These are phyloP conservation scores for Fusarium coicis DNA, from an alignment of 2,329 filamentous ascomycete genomes.

Conservation along the genomic window DNA sequence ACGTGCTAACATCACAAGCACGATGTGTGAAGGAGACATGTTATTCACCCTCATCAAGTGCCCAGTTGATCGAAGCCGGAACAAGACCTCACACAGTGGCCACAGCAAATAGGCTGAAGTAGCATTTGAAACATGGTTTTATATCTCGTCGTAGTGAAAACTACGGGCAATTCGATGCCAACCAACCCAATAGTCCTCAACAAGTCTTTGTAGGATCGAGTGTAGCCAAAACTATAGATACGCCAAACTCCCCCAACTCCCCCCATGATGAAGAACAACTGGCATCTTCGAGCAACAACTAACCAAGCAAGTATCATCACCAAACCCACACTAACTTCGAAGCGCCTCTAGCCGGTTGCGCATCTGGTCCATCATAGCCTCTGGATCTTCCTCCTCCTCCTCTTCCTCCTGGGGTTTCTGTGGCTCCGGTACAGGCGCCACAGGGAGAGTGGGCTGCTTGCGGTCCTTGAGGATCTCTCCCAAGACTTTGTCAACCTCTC, in stretches of 20 bases:
- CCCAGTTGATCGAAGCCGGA: neutral
- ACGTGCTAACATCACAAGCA: neutral
- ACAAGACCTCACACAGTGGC: no score
- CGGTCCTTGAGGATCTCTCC: constrained; percentile 89
- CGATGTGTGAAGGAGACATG: neutral
- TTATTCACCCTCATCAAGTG: neutral
- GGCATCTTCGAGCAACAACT: constrained; percentile 6
- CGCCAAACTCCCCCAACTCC: constrained; percentile 38
- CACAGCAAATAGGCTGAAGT: neutral
- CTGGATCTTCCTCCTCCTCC: constrained; percentile 80
- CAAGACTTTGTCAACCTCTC: constrained; percentile 91
- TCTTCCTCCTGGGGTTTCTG: constrained; percentile 63
- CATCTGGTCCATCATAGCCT: constrained; percentile 95
- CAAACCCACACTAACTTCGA: constrained; percentile 71
- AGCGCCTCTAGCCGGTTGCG: constrained; percentile 88
- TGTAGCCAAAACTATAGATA: constrained; percentile 32
- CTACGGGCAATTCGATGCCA: neutral
- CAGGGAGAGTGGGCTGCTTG: constrained; percentile 68
- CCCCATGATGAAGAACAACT: constrained; percentile 28
- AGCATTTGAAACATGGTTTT: neutral
- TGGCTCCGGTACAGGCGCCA: constrained; percentile 65
- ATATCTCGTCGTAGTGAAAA: neutral
- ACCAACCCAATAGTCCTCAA: neutral
- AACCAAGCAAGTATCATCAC: neutral
- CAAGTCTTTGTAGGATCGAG: constrained; percentile 15